Percentiles rank a stretch among this genome's conserved stretches.
Conservation (phyloP, 2,329 filamentous ascomycete species). For the Cytospora mali region DNA sequence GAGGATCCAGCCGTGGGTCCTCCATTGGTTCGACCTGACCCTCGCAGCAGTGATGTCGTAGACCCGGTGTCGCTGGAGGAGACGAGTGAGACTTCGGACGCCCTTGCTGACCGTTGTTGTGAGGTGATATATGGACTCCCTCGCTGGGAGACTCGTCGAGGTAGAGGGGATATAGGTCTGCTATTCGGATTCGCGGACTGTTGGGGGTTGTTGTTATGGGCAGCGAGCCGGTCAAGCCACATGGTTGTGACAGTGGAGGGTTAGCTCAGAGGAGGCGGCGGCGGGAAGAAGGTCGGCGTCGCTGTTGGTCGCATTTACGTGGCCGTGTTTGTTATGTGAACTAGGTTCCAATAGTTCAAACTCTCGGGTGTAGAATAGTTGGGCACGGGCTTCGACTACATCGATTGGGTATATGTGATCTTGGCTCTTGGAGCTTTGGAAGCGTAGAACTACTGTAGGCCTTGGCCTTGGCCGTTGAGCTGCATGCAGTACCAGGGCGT, state of each 20-base stretch:
- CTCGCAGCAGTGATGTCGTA: constrained; percentile 56
- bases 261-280: constrained; percentile 9
- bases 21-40: constrained; percentile 40
- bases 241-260: constrained; percentile 19
- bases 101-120: constrained; percentile 44
- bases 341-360: neutral
- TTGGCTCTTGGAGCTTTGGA: neutral
- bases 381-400: neutral
- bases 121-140: constrained; percentile 25
- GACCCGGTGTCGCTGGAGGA: constrained; percentile 57
- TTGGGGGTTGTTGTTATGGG: constrained; percentile 13
- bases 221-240: constrained; percentile 28
- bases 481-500: constrained; percentile 13
- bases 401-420: neutral
- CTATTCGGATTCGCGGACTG: constrained; percentile 22
- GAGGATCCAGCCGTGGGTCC: constrained; percentile 57
- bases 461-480: too few relatives aligned
- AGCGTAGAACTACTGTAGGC: neutral
- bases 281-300: constrained; percentile 7
- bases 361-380: neutral
- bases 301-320: constrained; percentile 11
- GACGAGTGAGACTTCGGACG: constrained; percentile 64
- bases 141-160: constrained; percentile 22
- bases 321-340: neutral
- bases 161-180: constrained; percentile 27